Evolutionary conservation across 1,284 basidiomycete species (phyloP).

Genomic region (Leccinum fuscescens): DNA sequence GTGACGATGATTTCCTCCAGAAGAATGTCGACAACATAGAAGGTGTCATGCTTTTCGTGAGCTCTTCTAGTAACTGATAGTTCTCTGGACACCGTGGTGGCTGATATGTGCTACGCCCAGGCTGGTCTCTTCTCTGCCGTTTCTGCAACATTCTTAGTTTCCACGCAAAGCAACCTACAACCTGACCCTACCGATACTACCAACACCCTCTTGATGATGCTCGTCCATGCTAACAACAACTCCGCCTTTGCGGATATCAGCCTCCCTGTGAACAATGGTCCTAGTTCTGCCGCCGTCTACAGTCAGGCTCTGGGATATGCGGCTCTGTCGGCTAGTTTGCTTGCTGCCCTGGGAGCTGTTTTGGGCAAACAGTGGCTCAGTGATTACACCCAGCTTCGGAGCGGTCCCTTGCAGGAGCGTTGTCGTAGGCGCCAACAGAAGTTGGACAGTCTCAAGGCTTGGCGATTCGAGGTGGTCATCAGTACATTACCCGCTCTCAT

Average conservation of each 20-base stretch:
- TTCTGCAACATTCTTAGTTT: conserved; percentile 13
- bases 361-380: conserved; percentile 17
- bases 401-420: conserved; percentile 8
- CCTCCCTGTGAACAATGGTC: conserved; percentile 11
- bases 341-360: conserved; percentile 19
- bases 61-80: neutral
- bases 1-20: conserved; percentile 11
- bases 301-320: conserved; percentile 15
- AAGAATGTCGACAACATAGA: conserved; percentile 14
- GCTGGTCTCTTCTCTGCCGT: conserved; percentile 21
- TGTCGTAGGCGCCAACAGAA: conserved; percentile 17
- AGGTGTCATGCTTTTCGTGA: conserved; percentile 17
- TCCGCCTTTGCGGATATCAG: conserved; percentile 7
- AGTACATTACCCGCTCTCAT: conserved; percentile 12
- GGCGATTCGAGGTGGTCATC: conserved; percentile 14
- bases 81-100: neutral
- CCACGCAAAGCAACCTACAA: conserved; percentile 6
- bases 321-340: conserved; percentile 14
- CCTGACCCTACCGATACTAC: conserved; percentile 15
- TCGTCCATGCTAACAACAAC: conserved; percentile 14
- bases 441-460: conserved; percentile 14
- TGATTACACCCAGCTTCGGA: conserved; percentile 7
- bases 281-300: conserved; percentile 8
- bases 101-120: neutral
- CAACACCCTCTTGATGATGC: conserved; percentile 16